Conservation (phyloP, 768 basidiomycete genomes). For the Russula foetens region DNA sequence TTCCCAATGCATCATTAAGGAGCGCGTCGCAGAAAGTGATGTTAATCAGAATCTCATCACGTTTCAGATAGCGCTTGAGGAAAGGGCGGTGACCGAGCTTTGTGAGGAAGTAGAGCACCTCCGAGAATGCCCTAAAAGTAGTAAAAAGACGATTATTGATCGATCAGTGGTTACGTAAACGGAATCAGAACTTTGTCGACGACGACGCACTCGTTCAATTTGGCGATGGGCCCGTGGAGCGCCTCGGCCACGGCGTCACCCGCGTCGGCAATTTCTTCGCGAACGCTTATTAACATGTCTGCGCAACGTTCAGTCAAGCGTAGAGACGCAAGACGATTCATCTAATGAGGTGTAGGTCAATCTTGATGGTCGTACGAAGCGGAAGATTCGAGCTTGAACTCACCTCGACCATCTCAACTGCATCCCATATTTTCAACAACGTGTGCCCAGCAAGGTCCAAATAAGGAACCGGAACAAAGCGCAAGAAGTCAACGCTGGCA, state of each 20-base stretch:
- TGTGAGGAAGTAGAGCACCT: constrained; percentile 43
- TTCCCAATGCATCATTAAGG: constrained; percentile 45
- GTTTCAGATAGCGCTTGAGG: constrained; percentile 68
- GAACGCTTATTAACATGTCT: constrained; percentile 53
- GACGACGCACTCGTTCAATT: constrained; percentile 45
- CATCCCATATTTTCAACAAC: constrained; percentile 57
- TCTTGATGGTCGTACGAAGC: not conserved
- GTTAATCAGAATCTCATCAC: constrained; percentile 54
- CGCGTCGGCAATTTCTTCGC: constrained; percentile 53
- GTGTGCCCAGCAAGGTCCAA: constrained; percentile 43
- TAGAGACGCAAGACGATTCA: constrained; percentile 58
- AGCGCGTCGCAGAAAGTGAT: constrained; percentile 45
- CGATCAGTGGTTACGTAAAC: not conserved
- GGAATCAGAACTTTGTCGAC: constrained; percentile 15
- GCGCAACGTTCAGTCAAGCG: constrained; percentile 70
- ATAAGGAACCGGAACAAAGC: constrained; percentile 50
- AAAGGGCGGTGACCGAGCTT: constrained; percentile 62
- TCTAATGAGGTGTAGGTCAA: constrained; percentile 31
- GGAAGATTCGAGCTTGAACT: not conserved
- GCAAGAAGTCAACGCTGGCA: constrained; percentile 35
- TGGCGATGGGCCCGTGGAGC: constrained; percentile 41
- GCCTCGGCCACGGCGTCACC: constrained; percentile 43
- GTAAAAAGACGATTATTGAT: not conserved
- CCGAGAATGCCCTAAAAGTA: constrained; percentile 32
- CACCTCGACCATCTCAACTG: constrained; percentile 53